These are phyloP conservation scores for Pachysandra terminalis DNA, from an alignment of 164 flowering plant species.

Conservation along the genomic window DNA sequence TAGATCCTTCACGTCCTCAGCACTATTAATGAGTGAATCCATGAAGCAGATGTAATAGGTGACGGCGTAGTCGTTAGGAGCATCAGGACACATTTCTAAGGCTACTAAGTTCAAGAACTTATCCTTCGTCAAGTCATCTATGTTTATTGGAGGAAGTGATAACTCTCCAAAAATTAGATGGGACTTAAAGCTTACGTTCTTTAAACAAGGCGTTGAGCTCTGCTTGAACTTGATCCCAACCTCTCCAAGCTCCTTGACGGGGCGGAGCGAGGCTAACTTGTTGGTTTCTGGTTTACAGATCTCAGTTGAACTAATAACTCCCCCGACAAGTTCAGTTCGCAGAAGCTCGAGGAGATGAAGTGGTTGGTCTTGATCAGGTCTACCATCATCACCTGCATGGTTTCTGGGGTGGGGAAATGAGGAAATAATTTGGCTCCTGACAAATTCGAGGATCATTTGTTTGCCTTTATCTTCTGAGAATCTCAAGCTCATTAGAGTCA, in stretches of 20 bases:
- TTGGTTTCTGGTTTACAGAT: no score
- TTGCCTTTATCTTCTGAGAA: neutral
- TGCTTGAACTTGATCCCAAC: neutral
- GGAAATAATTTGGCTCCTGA: no score
- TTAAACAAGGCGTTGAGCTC: neutral
- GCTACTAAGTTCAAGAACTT: slow-evolving; percentile 16
- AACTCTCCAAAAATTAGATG: neutral
- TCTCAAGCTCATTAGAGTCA: neutral
- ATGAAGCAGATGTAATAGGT: slow-evolving; percentile 11
- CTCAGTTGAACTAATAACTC: no score
- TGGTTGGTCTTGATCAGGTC: no score
- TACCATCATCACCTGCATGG: no score
- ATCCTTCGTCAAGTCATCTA: slow-evolving; percentile 8
- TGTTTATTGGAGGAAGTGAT: slow-evolving; percentile 3
- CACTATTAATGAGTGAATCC: slow-evolving; percentile 10
- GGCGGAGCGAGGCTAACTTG: neutral
- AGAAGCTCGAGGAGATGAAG: no score
- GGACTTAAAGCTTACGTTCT: neutral
- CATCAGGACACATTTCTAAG: slow-evolving; percentile 10
- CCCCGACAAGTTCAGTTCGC: no score
- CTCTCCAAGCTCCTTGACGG: neutral
- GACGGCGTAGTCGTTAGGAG: slow-evolving; percentile 1
- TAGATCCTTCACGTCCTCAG: slow-evolving; percentile 14
- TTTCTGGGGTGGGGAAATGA: neutral
- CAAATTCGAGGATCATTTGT: neutral